phyloP scores from a whole-genome alignment of 768 basidiomycete genomes.

The Coprinopsis marcescibilis region DNA sequence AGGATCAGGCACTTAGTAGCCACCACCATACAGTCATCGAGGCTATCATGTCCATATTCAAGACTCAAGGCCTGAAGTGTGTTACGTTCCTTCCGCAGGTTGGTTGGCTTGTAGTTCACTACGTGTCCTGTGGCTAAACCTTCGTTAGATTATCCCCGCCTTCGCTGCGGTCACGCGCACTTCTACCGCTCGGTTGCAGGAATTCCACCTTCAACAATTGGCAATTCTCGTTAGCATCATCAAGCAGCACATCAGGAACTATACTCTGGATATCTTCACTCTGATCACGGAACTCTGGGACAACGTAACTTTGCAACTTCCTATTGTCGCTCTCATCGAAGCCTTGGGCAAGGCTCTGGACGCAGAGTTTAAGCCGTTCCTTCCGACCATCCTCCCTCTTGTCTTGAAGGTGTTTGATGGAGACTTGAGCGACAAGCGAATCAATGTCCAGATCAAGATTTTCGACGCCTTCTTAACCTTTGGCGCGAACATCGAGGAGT shows the following conservation, averaged over 20 bases:
- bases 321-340: slow-evolving; percentile 89
- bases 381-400: slow-evolving; percentile 84
- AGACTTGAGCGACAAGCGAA: slow-evolving; percentile 76
- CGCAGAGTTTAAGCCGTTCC: slow-evolving; percentile 94
- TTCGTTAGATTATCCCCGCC: slow-evolving; percentile 81
- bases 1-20: slow-evolving; percentile 79
- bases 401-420: slow-evolving; percentile 89
- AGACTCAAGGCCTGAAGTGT: slow-evolving; percentile 94
- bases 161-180: slow-evolving; percentile 84
- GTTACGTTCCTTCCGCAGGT: slow-evolving; percentile 94
- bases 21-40: slow-evolving; percentile 94
- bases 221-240: slow-evolving; percentile 94
- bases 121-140: background rate
- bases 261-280: slow-evolving; percentile 77
- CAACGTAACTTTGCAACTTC: slow-evolving; percentile 73
- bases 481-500: slow-evolving; percentile 95
- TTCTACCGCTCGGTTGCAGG: slow-evolving; percentile 77
- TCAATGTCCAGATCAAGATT: slow-evolving; percentile 78
- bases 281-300: slow-evolving; percentile 93
- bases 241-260: slow-evolving; percentile 94
- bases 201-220: slow-evolving; percentile 92
- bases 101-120: slow-evolving; percentile 9
- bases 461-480: slow-evolving; percentile 95
- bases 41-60: slow-evolving; percentile 98
- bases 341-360: slow-evolving; percentile 90